phyloP scores from a whole-genome alignment of 1,284 basidiomycete genomes.

The Fomitopsis betulina region DNA sequence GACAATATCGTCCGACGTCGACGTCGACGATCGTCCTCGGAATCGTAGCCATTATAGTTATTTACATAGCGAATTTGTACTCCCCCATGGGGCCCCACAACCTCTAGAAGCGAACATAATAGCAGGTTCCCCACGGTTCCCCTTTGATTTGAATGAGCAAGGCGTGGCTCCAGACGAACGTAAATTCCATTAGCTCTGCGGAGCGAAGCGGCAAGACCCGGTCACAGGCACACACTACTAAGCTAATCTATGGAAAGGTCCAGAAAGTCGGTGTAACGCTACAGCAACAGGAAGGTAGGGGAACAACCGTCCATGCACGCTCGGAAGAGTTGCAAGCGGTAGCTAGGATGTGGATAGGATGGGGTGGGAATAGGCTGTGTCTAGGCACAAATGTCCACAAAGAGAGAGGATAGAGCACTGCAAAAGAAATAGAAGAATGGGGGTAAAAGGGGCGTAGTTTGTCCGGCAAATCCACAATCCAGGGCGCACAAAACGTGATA shows the following conservation, averaged over 20 bases:
- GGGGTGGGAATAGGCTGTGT: background rate
- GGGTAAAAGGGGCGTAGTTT: conserved; percentile 17
- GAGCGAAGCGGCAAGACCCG: background rate
- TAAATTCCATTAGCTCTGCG: background rate
- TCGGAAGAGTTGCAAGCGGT: conserved; percentile 2
- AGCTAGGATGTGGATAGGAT: background rate
- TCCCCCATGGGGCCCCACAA: too few species aligned
- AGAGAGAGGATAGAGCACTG: conserved; percentile 12
- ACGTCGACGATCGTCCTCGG: background rate
- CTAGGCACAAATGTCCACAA: background rate
- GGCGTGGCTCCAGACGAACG: background rate
- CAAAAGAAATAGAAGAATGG: conserved; percentile 6
- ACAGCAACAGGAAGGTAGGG: background rate
- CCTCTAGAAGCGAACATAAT: too few species aligned
- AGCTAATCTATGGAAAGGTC: background rate
- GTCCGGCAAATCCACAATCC: conserved; percentile 20
- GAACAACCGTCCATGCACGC: conserved; percentile 1
- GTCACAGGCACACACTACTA: background rate
- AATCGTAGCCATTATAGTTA: too few species aligned
- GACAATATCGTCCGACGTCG: background rate
- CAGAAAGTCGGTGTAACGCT: background rate
- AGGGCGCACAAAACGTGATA: conserved; percentile 6
- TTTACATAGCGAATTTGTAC: too few species aligned
- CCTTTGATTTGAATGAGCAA: too few species aligned
- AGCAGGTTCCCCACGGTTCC: too few species aligned